Percentiles rank a stretch among this genome's conserved stretches.
Conservation (phyloP, 2,329 filamentous ascomycete genomes). For the Aspergillus ochraceoroseus region DNA sequence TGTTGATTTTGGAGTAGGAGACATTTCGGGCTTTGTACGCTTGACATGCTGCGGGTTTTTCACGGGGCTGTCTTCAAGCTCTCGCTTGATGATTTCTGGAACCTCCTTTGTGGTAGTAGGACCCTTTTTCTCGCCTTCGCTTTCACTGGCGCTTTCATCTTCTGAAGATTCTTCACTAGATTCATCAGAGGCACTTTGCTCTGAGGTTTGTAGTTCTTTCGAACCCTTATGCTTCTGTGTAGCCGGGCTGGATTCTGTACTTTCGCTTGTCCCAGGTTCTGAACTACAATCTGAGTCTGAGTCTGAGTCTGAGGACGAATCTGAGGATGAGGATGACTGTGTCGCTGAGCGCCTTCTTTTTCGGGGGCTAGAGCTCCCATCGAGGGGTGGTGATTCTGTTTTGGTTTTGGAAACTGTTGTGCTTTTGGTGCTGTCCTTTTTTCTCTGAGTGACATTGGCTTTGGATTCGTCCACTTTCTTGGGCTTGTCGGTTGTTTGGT, state of each 20-base stretch:
- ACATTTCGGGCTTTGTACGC: neutral
- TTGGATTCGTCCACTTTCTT: neutral
- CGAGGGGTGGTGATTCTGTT: too few relatives aligned
- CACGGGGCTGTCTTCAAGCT: neutral
- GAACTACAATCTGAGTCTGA: neutral
- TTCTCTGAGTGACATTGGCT: neutral
- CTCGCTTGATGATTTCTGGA: neutral
- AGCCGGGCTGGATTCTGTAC: too few relatives aligned
- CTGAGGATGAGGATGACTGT: neutral
- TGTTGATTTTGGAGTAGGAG: neutral
- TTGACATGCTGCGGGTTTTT: neutral
- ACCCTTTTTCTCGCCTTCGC: neutral
- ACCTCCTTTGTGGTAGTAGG: neutral
- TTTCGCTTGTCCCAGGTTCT: neutral
- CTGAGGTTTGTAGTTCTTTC: neutral
- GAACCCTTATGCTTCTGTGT: neutral
- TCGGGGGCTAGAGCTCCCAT: too few relatives aligned
- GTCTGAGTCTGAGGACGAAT: neutral
- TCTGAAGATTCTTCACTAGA: conserved; percentile 1
- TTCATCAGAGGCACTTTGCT: neutral
- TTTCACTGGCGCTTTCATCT: neutral
- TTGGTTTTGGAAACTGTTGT: too few relatives aligned
- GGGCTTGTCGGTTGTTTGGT: neutral
- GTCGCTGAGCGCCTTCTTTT: too few relatives aligned
- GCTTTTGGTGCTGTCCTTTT: neutral